Percentiles rank a stretch among this genome's conserved stretches.
Conservation (phyloP, 2,329 filamentous ascomycete genomes). For the Diplodia sapinea region DNA sequence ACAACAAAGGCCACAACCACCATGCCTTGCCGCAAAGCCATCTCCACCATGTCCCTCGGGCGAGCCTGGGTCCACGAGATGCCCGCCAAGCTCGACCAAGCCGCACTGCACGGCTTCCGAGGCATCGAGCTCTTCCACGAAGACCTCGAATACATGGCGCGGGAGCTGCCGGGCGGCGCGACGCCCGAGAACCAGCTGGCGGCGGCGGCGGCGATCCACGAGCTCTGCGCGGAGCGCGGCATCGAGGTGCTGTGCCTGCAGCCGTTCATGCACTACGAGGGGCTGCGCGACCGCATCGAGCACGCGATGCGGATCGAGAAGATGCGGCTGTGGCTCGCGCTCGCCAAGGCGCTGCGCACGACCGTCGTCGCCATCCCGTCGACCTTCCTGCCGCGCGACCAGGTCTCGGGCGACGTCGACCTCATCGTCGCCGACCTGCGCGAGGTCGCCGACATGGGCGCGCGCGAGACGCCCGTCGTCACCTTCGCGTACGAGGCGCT, state of each 20-base stretch:
- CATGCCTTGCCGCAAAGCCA: conserved; percentile 66
- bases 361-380: conserved; percentile 77
- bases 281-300: conserved; percentile 66
- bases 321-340: conserved; percentile 71
- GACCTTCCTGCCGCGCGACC: conserved; percentile 65
- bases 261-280: conserved; percentile 80
- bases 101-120: conserved; percentile 66
- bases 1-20: conserved; percentile 37
- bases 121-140: conserved; percentile 81
- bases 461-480: conserved; percentile 60
- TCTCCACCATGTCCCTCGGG: conserved; percentile 79
- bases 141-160: conserved; percentile 69
- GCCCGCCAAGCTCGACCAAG: conserved; percentile 70
- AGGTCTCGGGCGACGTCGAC: conserved; percentile 59
- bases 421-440: conserved; percentile 67
- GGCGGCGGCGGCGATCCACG: conserved; percentile 64
- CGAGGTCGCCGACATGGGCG: conserved; percentile 71
- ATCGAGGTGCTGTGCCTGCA: conserved; percentile 72
- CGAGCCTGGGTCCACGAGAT: conserved; percentile 73
- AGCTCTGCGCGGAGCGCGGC: conserved; percentile 61
- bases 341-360: conserved; percentile 68
- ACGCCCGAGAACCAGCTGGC: conserved; percentile 57
- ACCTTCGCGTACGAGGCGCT: conserved; percentile 72
- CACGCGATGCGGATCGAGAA: conserved; percentile 66
- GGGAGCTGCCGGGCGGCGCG: conserved; percentile 51